Evolutionary conservation across 2,329 filamentous ascomycete genomes (phyloP), one percentile per base, ranked within the genome.

Genomic region (Colletotrichum tabaci): DNA sequence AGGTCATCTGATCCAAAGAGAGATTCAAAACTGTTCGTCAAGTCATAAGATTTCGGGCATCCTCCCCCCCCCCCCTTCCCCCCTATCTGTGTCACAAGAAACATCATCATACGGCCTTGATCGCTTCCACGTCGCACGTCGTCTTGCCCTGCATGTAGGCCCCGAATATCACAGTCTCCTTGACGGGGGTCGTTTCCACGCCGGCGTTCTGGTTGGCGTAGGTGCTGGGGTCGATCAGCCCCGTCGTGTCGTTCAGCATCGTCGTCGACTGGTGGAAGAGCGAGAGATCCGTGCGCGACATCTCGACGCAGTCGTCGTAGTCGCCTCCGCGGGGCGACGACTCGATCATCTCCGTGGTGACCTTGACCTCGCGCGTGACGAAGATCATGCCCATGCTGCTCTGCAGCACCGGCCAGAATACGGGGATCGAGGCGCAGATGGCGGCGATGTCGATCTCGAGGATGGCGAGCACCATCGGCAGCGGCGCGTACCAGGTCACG

Each of bases 401-500:
- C 21, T 74, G 70, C 6, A 82, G 62, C 23, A 80, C 72, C 9
- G 70, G 70, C 70, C 70, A 72, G 46, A 72, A 72, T 35, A 72
- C 70, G 30, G 70, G 70, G 0, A 72, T 49, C 4, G 66, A 72
- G 18, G 70, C 70, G 49, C 70, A 72, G 26, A 72, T 71, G 18
- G 66, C 67, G 16, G 70, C 70, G 6, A 72, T 8, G 66, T 82
- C 77, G 55, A 82, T 77, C 66, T 82, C 81, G 68, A 82, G 75
- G 0, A 75, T 77, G 1, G 78, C 77, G 7, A 82, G 75, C 40
- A 80, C 74, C 66, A 82, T 78, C 49, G 76, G 77, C 35, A 74
- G 73, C 18, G 79, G 77, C 1, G 75, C 77, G 73, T 82, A 82
- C 79, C 80, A 82, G 1, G 79, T 81, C 8, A 79, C 77, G 73